Evolutionary conservation across 2,329 filamentous ascomycete genomes (phyloP), one percentile per base, ranked within the genome.

Genomic region (Fusarium bulbicola): DNA sequence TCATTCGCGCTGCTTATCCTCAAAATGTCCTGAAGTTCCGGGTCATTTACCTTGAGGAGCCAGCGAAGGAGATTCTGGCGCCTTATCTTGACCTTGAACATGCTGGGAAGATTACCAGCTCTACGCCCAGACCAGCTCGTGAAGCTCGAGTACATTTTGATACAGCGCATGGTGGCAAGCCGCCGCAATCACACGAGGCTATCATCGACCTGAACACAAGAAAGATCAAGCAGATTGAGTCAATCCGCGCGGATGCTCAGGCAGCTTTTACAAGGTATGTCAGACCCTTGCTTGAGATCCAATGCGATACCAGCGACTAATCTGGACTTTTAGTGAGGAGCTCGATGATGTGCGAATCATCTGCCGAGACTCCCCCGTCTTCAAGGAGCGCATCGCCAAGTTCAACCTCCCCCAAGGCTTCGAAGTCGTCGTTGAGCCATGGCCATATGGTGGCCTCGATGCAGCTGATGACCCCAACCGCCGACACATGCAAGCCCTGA

Each of bases 401-500:
- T 61, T 82, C 12, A 63, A 74, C 49, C 66, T 82, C 1, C 77
- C 78, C 6, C 62, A 70, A 18, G 78, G 76, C 1, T 81, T 81
- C 24, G 78, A 81, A 50, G 59, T 79, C 21, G 73, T 81, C 16
- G 64, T 81, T 9, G 80, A 81, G 62, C 81, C 80, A 5, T 82
- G 81, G 82, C 63, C 81, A 59, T 74, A 81, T 30, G 78, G 79
- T 49, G 77, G 78, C 3, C 74, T 77, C 7, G 78, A 83, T 20
- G 43, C 73, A 1, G 49, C 49, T 53, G 65, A 56, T 7, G 81
- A 81, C 56, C 81, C 76, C 24, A 63, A 77, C 21, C 73, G 49
- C 4, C 79, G 81, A 12, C 75, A 76, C 20, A 82, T 82, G 68
- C 81, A 82, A 57, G 80, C 74, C 21, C 71, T 82, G 0, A 74